Evolutionary conservation across 2,329 filamentous ascomycete genomes (phyloP).

Genomic region (Colletotrichum filicis): DNA sequence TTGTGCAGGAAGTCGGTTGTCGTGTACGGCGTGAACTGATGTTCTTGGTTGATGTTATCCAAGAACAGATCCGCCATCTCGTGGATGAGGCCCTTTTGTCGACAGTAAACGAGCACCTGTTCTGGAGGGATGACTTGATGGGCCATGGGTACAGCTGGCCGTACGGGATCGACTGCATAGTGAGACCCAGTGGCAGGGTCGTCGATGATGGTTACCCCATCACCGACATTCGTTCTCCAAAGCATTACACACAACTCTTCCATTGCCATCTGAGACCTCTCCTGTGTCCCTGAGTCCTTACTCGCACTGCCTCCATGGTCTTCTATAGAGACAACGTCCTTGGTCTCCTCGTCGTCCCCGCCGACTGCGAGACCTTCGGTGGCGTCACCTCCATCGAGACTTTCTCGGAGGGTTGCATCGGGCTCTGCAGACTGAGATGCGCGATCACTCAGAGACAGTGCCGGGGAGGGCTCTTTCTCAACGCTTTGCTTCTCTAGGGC

Average conservation of each 20-base stretch:
- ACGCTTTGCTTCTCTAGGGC: constrained; percentile 29
- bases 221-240: constrained; percentile 36
- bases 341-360: not conserved
- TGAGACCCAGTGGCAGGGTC: constrained; percentile 27
- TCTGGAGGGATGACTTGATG: not conserved
- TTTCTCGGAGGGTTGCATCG: not conserved
- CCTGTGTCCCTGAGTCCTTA: constrained; percentile 3
- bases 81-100: constrained; percentile 17
- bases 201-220: constrained; percentile 36
- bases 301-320: not conserved
- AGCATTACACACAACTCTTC: constrained; percentile 37
- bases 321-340: not conserved
- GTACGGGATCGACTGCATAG: constrained; percentile 18
- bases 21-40: constrained; percentile 34
- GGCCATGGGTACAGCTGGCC: not conserved
- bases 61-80: constrained; percentile 31
- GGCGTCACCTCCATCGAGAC: not conserved
- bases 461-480: constrained; percentile 10
- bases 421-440: not conserved
- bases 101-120: constrained; percentile 29
- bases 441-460: not conserved
- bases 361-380: not conserved
- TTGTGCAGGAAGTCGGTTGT: constrained; percentile 19
- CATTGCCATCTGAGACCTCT: constrained; percentile 34
- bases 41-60: constrained; percentile 35